Evolutionary conservation across 2,329 filamentous ascomycete genomes (phyloP).

Genomic region (Hirsutella minnesotensis): DNA sequence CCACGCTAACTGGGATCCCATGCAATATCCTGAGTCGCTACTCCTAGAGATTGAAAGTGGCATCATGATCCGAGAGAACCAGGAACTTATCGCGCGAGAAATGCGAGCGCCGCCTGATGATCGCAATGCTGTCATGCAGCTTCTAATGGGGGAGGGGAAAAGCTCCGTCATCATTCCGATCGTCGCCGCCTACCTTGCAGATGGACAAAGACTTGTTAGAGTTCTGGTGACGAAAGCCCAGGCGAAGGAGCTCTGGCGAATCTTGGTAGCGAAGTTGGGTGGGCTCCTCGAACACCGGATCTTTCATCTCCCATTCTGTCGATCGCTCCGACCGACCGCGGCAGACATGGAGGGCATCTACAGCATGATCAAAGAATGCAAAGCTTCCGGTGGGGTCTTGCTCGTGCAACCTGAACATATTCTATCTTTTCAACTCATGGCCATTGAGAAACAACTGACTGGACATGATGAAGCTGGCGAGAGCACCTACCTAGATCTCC

Average conservation of each 20-base stretch:
- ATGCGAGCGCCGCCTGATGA: constrained; percentile 33
- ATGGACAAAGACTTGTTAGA: constrained; percentile 34
- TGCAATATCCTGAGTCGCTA: constrained; percentile 42
- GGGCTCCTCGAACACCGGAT: constrained; percentile 27
- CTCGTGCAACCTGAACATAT: constrained; percentile 50
- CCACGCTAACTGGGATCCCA: constrained; percentile 42
- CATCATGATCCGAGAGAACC: constrained; percentile 45
- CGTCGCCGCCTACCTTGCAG: constrained; percentile 38
- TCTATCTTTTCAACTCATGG: constrained; percentile 49
- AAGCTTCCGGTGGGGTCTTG: constrained; percentile 34
- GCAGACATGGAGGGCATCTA: constrained; percentile 22
- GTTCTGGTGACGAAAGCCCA: constrained; percentile 47
- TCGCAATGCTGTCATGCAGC: constrained; percentile 42
- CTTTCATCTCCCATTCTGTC: constrained; percentile 14
- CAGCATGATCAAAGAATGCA: constrained; percentile 30
- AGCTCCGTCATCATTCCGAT: constrained; percentile 56
- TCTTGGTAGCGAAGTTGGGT: constrained; percentile 41
- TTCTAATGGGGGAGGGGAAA: constrained; percentile 61
- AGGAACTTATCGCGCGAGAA: constrained; percentile 39
- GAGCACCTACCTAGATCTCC: constrained; percentile 15
- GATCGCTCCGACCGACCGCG: constrained; percentile 17
- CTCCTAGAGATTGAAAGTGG: constrained; percentile 51
- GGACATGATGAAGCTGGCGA: too few relatives aligned
- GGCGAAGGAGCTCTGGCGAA: constrained; percentile 46
- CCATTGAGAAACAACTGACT: too few relatives aligned